Conservation (phyloP, 768 basidiomycete genomes). For the Boletus vermiculosoides region DNA sequence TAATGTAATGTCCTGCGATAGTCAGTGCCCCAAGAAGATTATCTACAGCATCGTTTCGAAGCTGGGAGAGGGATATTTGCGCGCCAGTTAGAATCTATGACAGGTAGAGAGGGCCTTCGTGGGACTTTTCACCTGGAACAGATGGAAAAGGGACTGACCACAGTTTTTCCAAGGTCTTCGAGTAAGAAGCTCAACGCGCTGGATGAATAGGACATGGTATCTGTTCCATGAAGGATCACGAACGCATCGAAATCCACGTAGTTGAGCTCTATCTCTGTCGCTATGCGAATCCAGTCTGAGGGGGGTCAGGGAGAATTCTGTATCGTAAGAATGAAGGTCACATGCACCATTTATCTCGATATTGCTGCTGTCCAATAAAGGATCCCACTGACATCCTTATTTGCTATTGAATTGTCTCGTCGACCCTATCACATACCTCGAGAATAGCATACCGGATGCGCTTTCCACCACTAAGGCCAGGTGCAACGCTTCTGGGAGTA, state of each 20-base stretch:
- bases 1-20: constrained; percentile 87
- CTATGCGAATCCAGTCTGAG: constrained; percentile 86
- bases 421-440: constrained; percentile 52
- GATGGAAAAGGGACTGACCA: constrained; percentile 46
- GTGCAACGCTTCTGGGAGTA: constrained; percentile 67
- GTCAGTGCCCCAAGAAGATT: constrained; percentile 88
- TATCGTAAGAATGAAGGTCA: not conserved
- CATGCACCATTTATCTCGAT: constrained; percentile 72
- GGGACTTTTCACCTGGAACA: not conserved
- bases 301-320: constrained; percentile 8
- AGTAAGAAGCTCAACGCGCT: constrained; percentile 89
- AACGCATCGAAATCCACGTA: constrained; percentile 87
- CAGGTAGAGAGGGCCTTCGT: not conserved
- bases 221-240: constrained; percentile 86
- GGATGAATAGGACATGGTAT: constrained; percentile 88
- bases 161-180: constrained; percentile 90
- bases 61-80: constrained; percentile 87
- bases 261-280: constrained; percentile 91
- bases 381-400: constrained; percentile 63
- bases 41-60: constrained; percentile 93
- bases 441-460: constrained; percentile 83
- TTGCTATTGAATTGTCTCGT: not conserved
- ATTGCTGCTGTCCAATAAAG: constrained; percentile 85
- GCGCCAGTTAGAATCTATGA: constrained; percentile 84
- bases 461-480: constrained; percentile 60